Evolutionary conservation across 139 green algal genomes (phyloP).

Genomic region (Volvox reticuliferus): DNA sequence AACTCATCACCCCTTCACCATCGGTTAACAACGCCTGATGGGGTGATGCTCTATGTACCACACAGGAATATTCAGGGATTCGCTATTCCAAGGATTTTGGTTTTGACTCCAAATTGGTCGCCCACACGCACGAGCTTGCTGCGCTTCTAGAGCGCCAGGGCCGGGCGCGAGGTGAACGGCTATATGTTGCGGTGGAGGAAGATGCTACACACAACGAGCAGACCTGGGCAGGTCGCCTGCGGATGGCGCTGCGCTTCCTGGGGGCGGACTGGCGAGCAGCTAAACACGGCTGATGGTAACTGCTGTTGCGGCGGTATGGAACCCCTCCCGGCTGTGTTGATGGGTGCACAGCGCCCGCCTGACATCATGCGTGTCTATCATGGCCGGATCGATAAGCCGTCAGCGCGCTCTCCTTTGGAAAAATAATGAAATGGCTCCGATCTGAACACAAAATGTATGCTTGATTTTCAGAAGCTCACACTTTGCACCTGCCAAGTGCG

Average conservation of each 20-base stretch:
- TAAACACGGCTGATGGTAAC: too few relatives aligned
- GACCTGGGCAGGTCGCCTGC: conserved; percentile 56
- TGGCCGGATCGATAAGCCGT: too few relatives aligned
- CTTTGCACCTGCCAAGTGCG: too few relatives aligned
- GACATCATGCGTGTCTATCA: too few relatives aligned
- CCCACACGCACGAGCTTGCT: conserved; percentile 13
- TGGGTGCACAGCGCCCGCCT: too few relatives aligned
- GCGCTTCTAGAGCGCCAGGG: neutral
- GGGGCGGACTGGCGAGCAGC: neutral
- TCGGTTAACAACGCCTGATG: neutral
- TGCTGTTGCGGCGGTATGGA: too few relatives aligned
- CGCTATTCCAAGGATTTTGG: neutral
- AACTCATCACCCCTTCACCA: too few relatives aligned
- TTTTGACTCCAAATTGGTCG: conserved; percentile 46
- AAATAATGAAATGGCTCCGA: too few relatives aligned
- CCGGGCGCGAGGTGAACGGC: neutral
- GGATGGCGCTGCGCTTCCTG: conserved; percentile 52
- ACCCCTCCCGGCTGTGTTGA: too few relatives aligned
- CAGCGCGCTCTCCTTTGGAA: too few relatives aligned
- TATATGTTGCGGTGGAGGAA: conserved; percentile 37
- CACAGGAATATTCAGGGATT: conserved; percentile 36
- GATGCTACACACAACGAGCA: conserved; percentile 57
- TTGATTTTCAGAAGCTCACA: too few relatives aligned
- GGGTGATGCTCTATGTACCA: neutral
- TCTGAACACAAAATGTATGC: too few relatives aligned